Evolutionary conservation across 306 rosid genomes (phyloP).

Genomic region (Cicer cuneatum): DNA sequence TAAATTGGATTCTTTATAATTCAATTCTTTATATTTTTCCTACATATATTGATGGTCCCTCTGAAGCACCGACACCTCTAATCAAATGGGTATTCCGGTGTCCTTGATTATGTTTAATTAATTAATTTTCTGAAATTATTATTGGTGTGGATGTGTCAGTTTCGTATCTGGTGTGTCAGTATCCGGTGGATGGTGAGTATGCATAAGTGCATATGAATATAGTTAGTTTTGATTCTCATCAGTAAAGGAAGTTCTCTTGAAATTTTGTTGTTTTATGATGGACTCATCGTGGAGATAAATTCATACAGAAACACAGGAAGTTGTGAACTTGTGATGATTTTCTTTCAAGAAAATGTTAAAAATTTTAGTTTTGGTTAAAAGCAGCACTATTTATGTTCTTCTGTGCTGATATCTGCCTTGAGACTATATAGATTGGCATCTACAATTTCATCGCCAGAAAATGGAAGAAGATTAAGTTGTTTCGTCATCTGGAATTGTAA

Average conservation of each 20-base stretch:
- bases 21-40: background rate
- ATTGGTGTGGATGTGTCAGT: too few species aligned
- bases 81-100: too few species aligned
- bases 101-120: too few species aligned
- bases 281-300: conserved; percentile 2
- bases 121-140: too few species aligned
- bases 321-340: background rate
- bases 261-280: background rate
- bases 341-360: conserved; percentile 7
- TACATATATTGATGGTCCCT: background rate
- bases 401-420: conserved; percentile 26
- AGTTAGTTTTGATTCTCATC: background rate
- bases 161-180: too few species aligned
- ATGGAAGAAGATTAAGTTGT: background rate
- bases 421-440: conserved; percentile 14
- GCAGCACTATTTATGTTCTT: background rate
- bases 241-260: background rate
- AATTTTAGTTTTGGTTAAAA: conserved; percentile 7
- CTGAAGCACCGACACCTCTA: too few species aligned
- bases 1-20: conserved; percentile 10
- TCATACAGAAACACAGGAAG: background rate
- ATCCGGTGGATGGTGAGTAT: background rate
- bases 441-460: background rate
- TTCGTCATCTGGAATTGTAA: background rate
- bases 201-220: background rate